Conservation (phyloP, 805 yeast genomes). For the Yamadazyma paraphyllophila region DNA sequence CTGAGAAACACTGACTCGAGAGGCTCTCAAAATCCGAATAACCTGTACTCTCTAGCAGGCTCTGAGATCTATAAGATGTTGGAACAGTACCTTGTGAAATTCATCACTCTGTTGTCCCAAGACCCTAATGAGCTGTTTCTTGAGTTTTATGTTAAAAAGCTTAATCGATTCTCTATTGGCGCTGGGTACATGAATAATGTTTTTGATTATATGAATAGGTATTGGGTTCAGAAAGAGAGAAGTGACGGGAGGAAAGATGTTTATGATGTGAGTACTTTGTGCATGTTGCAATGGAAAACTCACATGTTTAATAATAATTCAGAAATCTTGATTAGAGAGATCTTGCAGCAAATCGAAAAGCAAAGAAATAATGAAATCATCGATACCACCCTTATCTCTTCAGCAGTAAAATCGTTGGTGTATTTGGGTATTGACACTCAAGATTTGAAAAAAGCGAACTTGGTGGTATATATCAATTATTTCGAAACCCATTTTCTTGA, state of each 20-base stretch:
- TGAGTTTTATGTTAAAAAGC: constrained; percentile 79
- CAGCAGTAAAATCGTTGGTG: constrained; percentile 84
- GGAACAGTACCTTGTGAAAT: constrained; percentile 60
- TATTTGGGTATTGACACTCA: constrained; percentile 86
- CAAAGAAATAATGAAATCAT: constrained; percentile 80
- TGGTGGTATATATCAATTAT: constrained; percentile 73
- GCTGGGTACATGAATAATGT: constrained; percentile 90
- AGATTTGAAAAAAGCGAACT: constrained; percentile 81
- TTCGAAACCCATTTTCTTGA: constrained; percentile 78
- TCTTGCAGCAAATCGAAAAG: constrained; percentile 68
- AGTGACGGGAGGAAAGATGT: constrained; percentile 89
- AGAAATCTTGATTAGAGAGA: constrained; percentile 60
- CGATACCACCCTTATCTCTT: constrained; percentile 61
- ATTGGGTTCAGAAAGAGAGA: constrained; percentile 96
- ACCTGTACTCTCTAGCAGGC: constrained; percentile 65
- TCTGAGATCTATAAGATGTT: constrained; percentile 81
- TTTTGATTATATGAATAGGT: constrained; percentile 91
- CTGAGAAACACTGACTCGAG: constrained; percentile 40
- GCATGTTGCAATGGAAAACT: constrained; percentile 84
- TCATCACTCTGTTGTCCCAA: constrained; percentile 50
- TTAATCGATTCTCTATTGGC: constrained; percentile 89
- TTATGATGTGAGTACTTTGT: constrained; percentile 86
- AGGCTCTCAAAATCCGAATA: constrained; percentile 4
- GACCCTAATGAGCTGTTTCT: constrained; percentile 65
- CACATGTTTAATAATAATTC: constrained; percentile 71